A percentile compares a stretch with the other conserved stretches of the same genome.
Conservation (phyloP, 257 asterid genomes). For the Euphrasia confusa region DNA sequence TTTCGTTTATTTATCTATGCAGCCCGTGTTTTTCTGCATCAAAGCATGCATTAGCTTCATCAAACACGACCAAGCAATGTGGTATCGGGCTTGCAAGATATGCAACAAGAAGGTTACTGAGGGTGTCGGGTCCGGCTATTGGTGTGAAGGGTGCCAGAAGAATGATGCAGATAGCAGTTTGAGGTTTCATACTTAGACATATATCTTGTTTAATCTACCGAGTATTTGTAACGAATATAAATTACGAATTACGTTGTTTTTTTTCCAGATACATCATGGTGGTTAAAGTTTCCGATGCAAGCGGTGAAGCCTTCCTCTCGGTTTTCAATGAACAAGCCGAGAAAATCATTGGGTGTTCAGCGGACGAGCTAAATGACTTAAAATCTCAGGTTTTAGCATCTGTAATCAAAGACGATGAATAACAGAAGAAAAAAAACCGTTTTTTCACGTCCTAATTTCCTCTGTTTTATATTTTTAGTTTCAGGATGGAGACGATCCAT, state of each 20-base stretch:
- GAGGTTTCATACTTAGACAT: slow-evolving; percentile 41
- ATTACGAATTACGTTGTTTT: neutral
- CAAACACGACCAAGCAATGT: slow-evolving; percentile 85
- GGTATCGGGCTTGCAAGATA: slow-evolving; percentile 89
- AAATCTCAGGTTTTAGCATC: slow-evolving; percentile 47
- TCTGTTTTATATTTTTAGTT: neutral
- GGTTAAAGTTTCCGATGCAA: slow-evolving; percentile 70
- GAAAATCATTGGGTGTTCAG: slow-evolving; percentile 65
- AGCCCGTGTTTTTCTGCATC: slow-evolving; percentile 68
- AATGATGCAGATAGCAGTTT: slow-evolving; percentile 50
- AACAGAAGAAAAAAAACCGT: neutral
- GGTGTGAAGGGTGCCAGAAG: slow-evolving; percentile 86
- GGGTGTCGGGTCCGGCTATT: slow-evolving; percentile 72
- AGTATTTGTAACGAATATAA: neutral
- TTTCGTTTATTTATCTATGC: slow-evolving; percentile 22
- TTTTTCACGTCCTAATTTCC: neutral
- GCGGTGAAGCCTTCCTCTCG: slow-evolving; percentile 80
- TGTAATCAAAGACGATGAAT: neutral
- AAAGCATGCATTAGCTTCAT: slow-evolving; percentile 69
- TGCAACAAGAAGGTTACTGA: slow-evolving; percentile 90
- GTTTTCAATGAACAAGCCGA: slow-evolving; percentile 78
- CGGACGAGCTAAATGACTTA: slow-evolving; percentile 73
- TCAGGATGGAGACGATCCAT: slow-evolving; percentile 48
- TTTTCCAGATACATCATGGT: slow-evolving; percentile 61
- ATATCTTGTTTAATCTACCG: neutral